Base-by-base conservation (phyloP, 495 filamentous ascomycete genomes). In the Hypoxylon crocopeplum region DNA sequence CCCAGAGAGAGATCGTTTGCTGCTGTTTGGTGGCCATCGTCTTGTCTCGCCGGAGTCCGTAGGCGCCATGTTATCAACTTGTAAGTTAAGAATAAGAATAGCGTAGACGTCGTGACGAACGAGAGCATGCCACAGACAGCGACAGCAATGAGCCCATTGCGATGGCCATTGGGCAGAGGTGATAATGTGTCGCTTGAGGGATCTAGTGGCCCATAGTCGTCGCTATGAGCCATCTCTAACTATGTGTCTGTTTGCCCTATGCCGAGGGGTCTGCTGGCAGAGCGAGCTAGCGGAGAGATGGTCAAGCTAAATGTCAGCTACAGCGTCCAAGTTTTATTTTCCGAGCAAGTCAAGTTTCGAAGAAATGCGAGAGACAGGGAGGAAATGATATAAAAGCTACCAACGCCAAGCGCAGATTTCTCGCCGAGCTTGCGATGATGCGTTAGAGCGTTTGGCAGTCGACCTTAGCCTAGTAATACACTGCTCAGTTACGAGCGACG, bases 121-220 rank as follows among this genome's bases (percentile, higher is more conserved):
- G 85, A 87, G 8, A 88, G 68, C 29, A 85, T 72, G 48, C 79
- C 84, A 58, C 88, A 85, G 49, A 79, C 64, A 21, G 81, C 72
- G 38, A 88, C 76, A 2, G 80, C 81, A 12, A 82, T 77, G 4
- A 85, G 73, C 10, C 84, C 85, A 56, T 74, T 68, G 36, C 68
- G 72, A 32, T 86, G 79, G 24, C 71, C 72, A 0, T 49, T 44
- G 3, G 84, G 81, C 11, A 88, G 70, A 40, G 84, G 84, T 7
- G 70, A 62, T 8, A 80, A 58, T 15, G 70, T 75, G 21, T 58
- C 50, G 48, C 54, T 58, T 20, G 8, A 5, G 12, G 54, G 30
- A 21, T 41, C 30, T n/a, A 64, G 27, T 32, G 48, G 54, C 17
- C 53, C 60, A 5, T 54, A 54, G 22, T 58, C 53, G 19, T 64